Evolutionary conservation across 495 filamentous ascomycete species (phyloP), one percentile per base, ranked within the genome.

Genomic region (Penicillium psychrofluorescens): DNA sequence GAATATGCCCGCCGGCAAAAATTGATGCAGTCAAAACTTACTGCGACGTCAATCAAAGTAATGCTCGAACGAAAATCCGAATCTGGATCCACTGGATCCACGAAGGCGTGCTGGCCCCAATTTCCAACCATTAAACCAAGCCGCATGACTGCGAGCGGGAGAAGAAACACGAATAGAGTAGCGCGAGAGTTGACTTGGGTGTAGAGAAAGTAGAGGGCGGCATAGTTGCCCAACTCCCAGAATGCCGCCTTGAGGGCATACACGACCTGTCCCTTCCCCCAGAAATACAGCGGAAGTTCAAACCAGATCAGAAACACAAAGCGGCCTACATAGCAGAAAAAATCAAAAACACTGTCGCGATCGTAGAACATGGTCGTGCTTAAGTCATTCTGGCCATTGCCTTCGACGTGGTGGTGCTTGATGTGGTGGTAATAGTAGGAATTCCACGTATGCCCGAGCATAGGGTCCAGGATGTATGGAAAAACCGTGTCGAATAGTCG

Each of bases 401-500:
- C 81, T 57, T 91, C 86, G 38, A 90, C 81, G 51, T 90, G 86
- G 54, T 90, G 86, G 57, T 86, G 83, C 64, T 91, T 89, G 48
- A 89, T 83, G 50, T 90, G 86, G 58, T 91, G 86, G 53, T 87
- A 88, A 56, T 73, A 91, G 61, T 90, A 91, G 8, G 78, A 81
- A 59, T 90, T 84, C 84, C 84, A 90, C 0, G 86, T 88, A 50
- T 90, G 85, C 2, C 86, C 86, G 71, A 85, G 83, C 46, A 91
- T 58, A 2, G 86, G 86, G 49, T 88, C 83, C 27, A 77, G 63
- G 12, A 89, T 53, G 51, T 89, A 91, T 2, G 86, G 86, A 54
- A 88, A 91, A 1, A 68, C 31, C 4, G 54, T 49, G 54, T 90
- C 85, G 41, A 88, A 61, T 42, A 64, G 43, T 12, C 55, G 59